These are phyloP conservation scores for Haematococcus sp. DNA, from an alignment of 139 green algal species.

Conservation along the genomic window DNA sequence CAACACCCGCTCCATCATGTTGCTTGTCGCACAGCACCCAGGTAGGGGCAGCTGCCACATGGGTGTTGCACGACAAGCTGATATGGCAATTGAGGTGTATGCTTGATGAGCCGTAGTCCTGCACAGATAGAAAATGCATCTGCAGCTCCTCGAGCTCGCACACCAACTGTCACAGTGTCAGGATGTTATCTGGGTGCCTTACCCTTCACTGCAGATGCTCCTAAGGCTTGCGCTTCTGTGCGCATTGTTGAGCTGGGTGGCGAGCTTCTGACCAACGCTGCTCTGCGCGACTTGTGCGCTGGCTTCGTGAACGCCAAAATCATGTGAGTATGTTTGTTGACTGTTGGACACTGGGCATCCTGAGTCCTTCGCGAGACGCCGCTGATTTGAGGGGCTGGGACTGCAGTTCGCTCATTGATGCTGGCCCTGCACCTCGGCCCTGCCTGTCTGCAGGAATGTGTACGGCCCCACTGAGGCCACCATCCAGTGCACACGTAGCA, in stretches of 20 bases:
- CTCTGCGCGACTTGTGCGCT: neutral
- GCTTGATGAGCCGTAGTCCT: no score
- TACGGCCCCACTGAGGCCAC: constrained; percentile 50
- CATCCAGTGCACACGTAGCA: constrained; percentile 1
- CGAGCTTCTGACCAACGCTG: neutral
- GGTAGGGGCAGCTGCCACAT: neutral
- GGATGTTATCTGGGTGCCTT: no score
- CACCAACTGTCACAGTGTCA: no score
- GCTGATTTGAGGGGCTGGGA: no score
- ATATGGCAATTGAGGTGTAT: no score
- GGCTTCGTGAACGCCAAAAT: neutral
- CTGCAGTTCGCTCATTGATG: no score
- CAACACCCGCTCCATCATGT: neutral
- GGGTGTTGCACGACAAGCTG: neutral
- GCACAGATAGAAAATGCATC: no score
- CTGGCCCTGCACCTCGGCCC: no score
- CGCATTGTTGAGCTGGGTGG: constrained; percentile 1
- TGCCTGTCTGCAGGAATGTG: constrained; percentile 13
- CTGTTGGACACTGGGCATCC: no score
- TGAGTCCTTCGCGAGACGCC: no score
- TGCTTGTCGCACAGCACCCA: neutral
- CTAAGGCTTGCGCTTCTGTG: neutral
- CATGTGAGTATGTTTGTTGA: neutral
- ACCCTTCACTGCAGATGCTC: neutral
- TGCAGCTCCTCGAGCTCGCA: no score